A percentile compares a stretch with the other conserved stretches of the same genome.
phyloP scores from a whole-genome alignment of 106 monocot species.

The Dendrobium catenatum region DNA sequence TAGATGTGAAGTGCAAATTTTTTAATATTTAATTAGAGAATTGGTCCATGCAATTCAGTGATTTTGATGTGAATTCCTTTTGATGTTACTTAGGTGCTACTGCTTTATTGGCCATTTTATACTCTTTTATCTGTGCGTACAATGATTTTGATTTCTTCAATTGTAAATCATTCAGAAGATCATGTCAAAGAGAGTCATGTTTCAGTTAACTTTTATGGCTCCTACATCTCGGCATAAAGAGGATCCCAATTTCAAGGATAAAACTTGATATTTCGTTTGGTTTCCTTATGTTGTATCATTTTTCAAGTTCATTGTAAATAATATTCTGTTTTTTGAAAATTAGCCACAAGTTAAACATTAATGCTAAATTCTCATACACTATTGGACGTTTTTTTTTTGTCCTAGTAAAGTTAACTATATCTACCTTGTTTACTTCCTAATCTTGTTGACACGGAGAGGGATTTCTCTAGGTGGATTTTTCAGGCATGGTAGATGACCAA shows the following conservation, averaged over 20 bases:
- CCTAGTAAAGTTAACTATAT: too few relatives aligned
- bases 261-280: not conserved
- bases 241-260: not conserved
- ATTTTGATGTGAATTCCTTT: not conserved
- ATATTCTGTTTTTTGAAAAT: not conserved
- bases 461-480: slow-evolving; percentile 78
- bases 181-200: not conserved
- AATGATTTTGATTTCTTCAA: not conserved
- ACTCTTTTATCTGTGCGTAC: not conserved
- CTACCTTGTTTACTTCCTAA: not conserved
- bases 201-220: not conserved
- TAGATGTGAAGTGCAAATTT: not conserved
- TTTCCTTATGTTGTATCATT: not conserved
- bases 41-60: not conserved
- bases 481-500: slow-evolving; percentile 81
- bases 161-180: not conserved
- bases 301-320: not conserved
- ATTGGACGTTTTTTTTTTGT: too few relatives aligned
- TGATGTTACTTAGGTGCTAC: not conserved
- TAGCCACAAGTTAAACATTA: too few relatives aligned
- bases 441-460: not conserved
- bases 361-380: too few relatives aligned
- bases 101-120: not conserved
- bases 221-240: not conserved
- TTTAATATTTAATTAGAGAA: not conserved